Conservation (phyloP, 139 green algal species). For the Tetradesmus lagerheimii region DNA sequence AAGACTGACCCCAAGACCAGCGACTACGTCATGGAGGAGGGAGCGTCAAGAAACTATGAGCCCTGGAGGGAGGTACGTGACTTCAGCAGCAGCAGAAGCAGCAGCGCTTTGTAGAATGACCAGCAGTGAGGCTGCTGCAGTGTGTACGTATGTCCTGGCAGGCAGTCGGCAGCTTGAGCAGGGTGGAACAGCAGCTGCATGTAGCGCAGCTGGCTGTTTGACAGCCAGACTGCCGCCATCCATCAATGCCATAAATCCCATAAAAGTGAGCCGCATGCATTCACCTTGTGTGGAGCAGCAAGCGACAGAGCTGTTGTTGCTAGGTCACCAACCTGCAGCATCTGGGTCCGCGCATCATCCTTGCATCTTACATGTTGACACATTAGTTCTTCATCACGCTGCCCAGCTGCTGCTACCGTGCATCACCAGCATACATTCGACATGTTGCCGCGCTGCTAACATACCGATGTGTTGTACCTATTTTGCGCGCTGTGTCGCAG, state of each 20-base stretch:
- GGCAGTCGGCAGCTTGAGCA: too few species aligned
- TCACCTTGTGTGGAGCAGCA: neutral
- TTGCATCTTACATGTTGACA: too few species aligned
- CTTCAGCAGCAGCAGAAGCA: neutral
- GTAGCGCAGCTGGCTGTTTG: neutral
- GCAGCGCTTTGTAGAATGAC: too few species aligned
- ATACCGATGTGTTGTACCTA: too few species aligned
- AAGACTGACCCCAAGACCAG: constrained; percentile 97
- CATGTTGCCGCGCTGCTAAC: too few species aligned
- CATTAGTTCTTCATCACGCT: too few species aligned
- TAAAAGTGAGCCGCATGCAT: too few species aligned
- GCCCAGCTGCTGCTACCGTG: neutral
- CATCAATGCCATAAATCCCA: too few species aligned
- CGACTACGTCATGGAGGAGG: constrained; percentile 95
- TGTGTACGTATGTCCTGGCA: too few species aligned
- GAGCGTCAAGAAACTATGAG: constrained; percentile 97
- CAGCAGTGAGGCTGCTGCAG: too few species aligned
- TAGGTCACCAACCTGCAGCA: neutral
- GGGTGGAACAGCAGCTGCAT: neutral
- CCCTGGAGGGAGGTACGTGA: constrained; percentile 86
- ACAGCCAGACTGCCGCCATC: neutral
- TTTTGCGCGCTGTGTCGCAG: neutral
- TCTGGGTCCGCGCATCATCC: too few species aligned
- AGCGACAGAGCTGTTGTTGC: neutral
- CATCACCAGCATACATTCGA: neutral